A percentile compares a stretch with the other conserved stretches of the same genome.
Evolutionary conservation across 108 stramenopile species (phyloP).

Genomic region (Conticribra weissflogii): DNA sequence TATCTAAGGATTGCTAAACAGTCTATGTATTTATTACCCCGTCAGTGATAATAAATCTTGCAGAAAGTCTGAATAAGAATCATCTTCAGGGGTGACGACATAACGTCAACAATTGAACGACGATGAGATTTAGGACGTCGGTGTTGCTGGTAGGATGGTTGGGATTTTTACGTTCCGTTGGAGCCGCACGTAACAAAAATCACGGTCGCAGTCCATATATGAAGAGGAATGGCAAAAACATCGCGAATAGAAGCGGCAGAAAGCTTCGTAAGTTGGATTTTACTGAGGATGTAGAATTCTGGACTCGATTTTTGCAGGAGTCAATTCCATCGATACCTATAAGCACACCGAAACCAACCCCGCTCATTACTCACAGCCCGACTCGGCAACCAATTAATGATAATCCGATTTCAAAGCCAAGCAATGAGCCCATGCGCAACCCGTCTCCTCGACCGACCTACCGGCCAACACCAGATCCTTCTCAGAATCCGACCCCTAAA

Average conservation of each 20-base stretch:
- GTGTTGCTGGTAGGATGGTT: neutral
- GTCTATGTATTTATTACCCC: too few species aligned
- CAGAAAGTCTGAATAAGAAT: too few species aligned
- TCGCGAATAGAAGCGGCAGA: neutral
- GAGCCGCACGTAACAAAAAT: neutral
- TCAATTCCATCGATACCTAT: conserved; percentile 11
- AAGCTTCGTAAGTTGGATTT: neutral
- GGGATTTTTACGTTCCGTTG: neutral
- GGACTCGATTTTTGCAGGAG: conserved; percentile 27
- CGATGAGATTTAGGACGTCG: neutral
- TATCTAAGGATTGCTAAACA: too few species aligned
- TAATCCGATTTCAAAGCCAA: neutral
- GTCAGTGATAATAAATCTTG: too few species aligned
- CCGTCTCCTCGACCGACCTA: neutral
- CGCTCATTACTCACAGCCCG: neutral
- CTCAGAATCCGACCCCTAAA: neutral
- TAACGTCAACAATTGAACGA: too few species aligned
- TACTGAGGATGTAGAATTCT: conserved; percentile 33
- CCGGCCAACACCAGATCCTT: neutral
- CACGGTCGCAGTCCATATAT: neutral
- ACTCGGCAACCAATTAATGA: neutral
- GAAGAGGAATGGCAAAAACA: neutral
- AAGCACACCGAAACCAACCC: neutral
- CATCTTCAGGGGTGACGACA: neutral
- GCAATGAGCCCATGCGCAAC: neutral